Base-by-base conservation (phyloP, 805 yeast species). In the Wilhelminamyces savonicus region DNA sequence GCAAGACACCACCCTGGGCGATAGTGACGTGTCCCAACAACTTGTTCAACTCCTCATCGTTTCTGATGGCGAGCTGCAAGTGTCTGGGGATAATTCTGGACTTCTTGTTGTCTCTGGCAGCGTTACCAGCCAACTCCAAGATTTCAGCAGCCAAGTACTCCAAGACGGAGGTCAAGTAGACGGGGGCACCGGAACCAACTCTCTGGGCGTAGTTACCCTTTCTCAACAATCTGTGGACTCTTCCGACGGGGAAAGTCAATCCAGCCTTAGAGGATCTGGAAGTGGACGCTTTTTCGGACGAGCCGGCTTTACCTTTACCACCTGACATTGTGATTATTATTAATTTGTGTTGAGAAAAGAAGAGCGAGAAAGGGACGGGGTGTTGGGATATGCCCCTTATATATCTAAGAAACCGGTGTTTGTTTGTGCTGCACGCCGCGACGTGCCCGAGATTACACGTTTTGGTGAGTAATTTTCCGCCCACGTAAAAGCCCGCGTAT, bases 51-150 rank as follows among this genome's bases (percentile, higher is more conserved):
- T 65, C 71, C 54, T 65, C 71, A 62, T 65, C 71, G 50, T 65
- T 65, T 64, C 71, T 65, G 62, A 65, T 64, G 48, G 71, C 71
- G 50, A 65, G 65, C 52, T 65, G 70, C 52, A 65, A 64, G 54
- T 65, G 70, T 64, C 71, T 65, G 54, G 71, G 71, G 52, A 65
- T 62, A 29, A 65, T 65, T 65, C 71, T 65, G 57, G 96, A 81
- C 78, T 90, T 92, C 79, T 90, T 90, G 88, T 85, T 87, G 69
- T 65, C 71, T 62, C 71, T 62, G 39, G 71, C 71, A 32, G 71
- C 71, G 54, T 65, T 65, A 59, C 71, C 71, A 35, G 71, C 70
- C 54, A 65, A 65, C 55, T 65, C 71, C 50, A 65, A 65, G 43
- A 65, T 65, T 62, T 65, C 71, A 37, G 71, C 71, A 34, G 69